Evolutionary conservation across 2,329 filamentous ascomycete species (phyloP).

Genomic region (Sporothrix globosa): DNA sequence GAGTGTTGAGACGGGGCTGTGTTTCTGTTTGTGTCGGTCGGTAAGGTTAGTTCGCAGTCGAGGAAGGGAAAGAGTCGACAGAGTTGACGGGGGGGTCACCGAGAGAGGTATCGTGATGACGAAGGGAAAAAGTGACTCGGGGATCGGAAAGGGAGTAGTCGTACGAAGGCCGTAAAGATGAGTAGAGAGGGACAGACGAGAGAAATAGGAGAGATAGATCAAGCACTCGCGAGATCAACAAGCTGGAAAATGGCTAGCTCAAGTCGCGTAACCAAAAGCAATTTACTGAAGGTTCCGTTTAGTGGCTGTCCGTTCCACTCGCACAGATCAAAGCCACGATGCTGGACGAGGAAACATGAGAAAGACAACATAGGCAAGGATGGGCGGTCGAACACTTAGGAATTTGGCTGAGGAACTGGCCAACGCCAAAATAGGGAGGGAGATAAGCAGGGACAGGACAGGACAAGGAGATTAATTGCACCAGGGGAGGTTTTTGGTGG

Average conservation of each 20-base stretch:
- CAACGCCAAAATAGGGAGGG: slow-evolving; percentile 27
- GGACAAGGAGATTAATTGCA: slow-evolving; percentile 28
- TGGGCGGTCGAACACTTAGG: slow-evolving; percentile 6
- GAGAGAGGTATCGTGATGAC: not conserved
- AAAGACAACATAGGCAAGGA: slow-evolving; percentile 13
- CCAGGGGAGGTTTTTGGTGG: slow-evolving; percentile 23
- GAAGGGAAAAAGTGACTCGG: not conserved
- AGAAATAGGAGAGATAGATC: not conserved
- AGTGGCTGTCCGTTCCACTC: slow-evolving; percentile 21
- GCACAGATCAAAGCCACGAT: slow-evolving; percentile 1
- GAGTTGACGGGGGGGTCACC: too few species aligned
- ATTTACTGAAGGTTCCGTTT: not conserved
- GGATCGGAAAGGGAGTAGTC: not conserved
- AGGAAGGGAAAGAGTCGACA: not conserved
- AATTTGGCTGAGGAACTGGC: not conserved
- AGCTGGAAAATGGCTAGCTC: not conserved
- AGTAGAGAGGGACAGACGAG: not conserved
- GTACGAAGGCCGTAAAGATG: slow-evolving; percentile 1
- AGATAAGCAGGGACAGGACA: slow-evolving; percentile 25
- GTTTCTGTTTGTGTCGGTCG: slow-evolving; percentile 37
- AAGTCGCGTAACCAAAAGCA: slow-evolving; percentile 10
- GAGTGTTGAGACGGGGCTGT: slow-evolving; percentile 37
- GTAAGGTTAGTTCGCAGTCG: slow-evolving; percentile 9
- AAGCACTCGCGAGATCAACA: slow-evolving; percentile 3
- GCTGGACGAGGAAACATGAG: slow-evolving; percentile 22